These are phyloP conservation scores for Fonsecaea erecta DNA, from an alignment of 2,329 filamentous ascomycete genomes.

Conservation along the genomic window DNA sequence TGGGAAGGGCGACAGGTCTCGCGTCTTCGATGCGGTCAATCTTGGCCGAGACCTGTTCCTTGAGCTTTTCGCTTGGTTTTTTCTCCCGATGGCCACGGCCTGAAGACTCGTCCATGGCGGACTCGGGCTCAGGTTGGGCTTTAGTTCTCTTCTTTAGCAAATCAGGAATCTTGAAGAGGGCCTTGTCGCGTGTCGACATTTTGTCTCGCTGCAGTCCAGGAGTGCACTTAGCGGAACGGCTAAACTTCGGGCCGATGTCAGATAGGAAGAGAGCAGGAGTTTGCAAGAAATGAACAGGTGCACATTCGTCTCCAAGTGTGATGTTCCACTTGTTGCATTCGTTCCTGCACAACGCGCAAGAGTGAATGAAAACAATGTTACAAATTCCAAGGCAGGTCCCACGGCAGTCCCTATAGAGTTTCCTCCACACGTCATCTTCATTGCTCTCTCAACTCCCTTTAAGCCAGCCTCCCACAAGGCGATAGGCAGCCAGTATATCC, in stretches of 20 bases:
- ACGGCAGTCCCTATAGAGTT: not conserved
- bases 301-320: not conserved
- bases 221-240: not conserved
- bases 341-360: not conserved
- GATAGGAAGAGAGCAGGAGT: not conserved
- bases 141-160: not conserved
- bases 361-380: not conserved
- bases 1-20: constrained; percentile 32
- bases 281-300: not conserved
- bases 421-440: not conserved
- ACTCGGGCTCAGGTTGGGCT: not conserved
- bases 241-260: not conserved
- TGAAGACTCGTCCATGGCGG: constrained; percentile 35
- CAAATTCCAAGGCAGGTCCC: not conserved
- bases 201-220: not conserved
- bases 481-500: constrained; percentile 17
- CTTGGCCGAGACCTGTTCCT: constrained; percentile 35
- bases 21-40: constrained; percentile 35
- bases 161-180: not conserved
- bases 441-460: not conserved
- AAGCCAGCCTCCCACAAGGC: constrained; percentile 7
- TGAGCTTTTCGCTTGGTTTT: constrained; percentile 38
- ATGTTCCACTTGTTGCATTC: not conserved
- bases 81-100: constrained; percentile 38
- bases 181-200: constrained; percentile 2